Percentiles rank a stretch among this genome's conserved stretches.
phyloP scores from a whole-genome alignment of 2,329 filamentous ascomycete genomes.

The Aspergillus quadricinctus region DNA sequence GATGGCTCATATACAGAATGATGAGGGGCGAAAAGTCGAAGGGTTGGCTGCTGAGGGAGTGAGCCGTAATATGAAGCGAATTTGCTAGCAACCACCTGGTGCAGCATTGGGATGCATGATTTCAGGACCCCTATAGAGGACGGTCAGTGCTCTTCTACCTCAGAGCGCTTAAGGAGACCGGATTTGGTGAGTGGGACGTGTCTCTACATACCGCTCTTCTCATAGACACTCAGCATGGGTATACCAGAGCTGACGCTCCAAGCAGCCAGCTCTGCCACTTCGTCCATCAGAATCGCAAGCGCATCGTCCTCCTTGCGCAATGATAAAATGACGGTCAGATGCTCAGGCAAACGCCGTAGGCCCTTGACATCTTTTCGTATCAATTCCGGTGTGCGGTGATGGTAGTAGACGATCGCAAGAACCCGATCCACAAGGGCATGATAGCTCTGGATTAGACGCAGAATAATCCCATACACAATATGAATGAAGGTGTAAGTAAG shows the following conservation, averaged over 20 bases:
- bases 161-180: neutral
- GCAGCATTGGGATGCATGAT: constrained; percentile 78
- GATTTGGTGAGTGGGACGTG: neutral
- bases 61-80: constrained; percentile 83
- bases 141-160: neutral
- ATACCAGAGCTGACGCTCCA: constrained; percentile 93
- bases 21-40: constrained; percentile 71
- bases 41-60: constrained; percentile 57
- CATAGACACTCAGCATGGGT: constrained; percentile 82
- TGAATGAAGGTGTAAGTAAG: constrained; percentile 53
- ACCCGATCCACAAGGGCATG: constrained; percentile 73
- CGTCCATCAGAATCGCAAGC: constrained; percentile 78
- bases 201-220: constrained; percentile 68
- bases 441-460: constrained; percentile 75
- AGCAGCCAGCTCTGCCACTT: constrained; percentile 84
- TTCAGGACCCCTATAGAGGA: constrained; percentile 70
- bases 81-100: constrained; percentile 72
- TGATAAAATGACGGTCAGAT: constrained; percentile 81
- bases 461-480: constrained; percentile 80
- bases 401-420: constrained; percentile 82
- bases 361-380: constrained; percentile 81
- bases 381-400: constrained; percentile 90
- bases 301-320: constrained; percentile 67
- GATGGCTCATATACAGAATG: constrained; percentile 45
- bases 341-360: constrained; percentile 70